Evolutionary conservation across 2,329 filamentous ascomycete species (phyloP).

Genomic region (Anthostomella pinea): DNA sequence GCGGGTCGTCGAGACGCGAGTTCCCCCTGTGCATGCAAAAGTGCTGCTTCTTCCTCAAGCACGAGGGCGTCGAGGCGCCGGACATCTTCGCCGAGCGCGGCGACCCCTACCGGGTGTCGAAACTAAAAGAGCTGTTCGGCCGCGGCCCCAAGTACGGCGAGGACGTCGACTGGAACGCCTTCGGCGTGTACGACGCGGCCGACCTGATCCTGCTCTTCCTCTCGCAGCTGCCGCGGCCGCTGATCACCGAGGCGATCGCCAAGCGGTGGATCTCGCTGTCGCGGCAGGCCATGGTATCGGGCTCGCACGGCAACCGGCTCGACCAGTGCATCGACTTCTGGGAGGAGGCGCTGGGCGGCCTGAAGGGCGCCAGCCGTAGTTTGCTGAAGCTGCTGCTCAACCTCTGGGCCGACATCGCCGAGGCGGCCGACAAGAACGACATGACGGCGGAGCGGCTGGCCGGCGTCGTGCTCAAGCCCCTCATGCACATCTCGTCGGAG

Average conservation of each 20-base stretch:
- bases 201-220: constrained; percentile 40
- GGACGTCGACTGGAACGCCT: constrained; percentile 35
- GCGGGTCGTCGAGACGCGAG: constrained; percentile 34
- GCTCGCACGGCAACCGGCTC: constrained; percentile 32
- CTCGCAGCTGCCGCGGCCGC: constrained; percentile 37
- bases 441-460: constrained; percentile 45
- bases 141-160: constrained; percentile 37
- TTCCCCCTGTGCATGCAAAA: constrained; percentile 43
- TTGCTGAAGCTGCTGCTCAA: constrained; percentile 43
- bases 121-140: constrained; percentile 38
- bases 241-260: constrained; percentile 37
- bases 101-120: constrained; percentile 32
- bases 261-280: constrained; percentile 42
- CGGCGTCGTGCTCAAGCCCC: constrained; percentile 35
- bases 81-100: constrained; percentile 38
- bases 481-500: constrained; percentile 36
- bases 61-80: constrained; percentile 33
- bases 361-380: constrained; percentile 36
- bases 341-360: constrained; percentile 42
- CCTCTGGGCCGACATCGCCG: constrained; percentile 41
- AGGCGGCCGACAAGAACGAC: constrained; percentile 37
- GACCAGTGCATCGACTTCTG: constrained; percentile 46
- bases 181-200: constrained; percentile 40
- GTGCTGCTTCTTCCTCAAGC: constrained; percentile 38
- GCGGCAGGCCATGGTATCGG: constrained; percentile 36